Evolutionary conservation across 176 grass and related monocot species (phyloP).

Genomic region (Rhynchospora tenuis): DNA sequence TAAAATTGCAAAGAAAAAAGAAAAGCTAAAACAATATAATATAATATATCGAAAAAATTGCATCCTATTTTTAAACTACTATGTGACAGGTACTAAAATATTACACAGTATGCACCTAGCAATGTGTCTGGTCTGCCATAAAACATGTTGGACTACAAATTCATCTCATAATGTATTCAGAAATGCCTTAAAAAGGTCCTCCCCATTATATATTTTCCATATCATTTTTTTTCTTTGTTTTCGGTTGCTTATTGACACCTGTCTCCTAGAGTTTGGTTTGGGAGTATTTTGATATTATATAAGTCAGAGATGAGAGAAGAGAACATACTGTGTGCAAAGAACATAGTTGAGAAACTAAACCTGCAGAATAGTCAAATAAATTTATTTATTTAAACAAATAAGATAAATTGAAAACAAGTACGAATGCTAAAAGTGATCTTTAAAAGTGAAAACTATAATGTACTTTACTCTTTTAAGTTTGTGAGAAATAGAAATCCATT

Average conservation of each 20-base stretch:
- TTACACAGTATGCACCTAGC: background rate
- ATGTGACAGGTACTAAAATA: background rate
- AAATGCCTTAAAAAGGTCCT: background rate
- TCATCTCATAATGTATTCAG: slow-evolving; percentile 14
- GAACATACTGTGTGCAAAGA: slow-evolving; percentile 79
- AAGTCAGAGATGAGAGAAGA: slow-evolving; percentile 16
- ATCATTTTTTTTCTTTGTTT: background rate
- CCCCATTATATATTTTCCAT: no score
- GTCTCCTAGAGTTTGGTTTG: background rate
- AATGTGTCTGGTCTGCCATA: slow-evolving; percentile 6
- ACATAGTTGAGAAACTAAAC: slow-evolving; percentile 98
- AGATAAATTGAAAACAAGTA: background rate
- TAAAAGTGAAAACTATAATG: background rate
- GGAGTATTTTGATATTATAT: background rate
- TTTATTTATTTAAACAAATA: background rate
- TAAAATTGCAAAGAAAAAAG: slow-evolving; percentile 21
- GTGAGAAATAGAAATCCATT: background rate
- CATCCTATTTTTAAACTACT: background rate
- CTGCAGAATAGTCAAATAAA: slow-evolving; percentile 35
- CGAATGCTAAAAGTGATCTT: background rate
- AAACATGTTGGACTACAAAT: slow-evolving; percentile 8
- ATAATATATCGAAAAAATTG: background rate
- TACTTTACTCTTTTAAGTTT: background rate
- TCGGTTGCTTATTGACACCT: background rate
- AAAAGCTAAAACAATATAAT: background rate